Evolutionary conservation across 371 early-diverging fungal genomes (phyloP).

Genomic region (Mortierella sp.): DNA sequence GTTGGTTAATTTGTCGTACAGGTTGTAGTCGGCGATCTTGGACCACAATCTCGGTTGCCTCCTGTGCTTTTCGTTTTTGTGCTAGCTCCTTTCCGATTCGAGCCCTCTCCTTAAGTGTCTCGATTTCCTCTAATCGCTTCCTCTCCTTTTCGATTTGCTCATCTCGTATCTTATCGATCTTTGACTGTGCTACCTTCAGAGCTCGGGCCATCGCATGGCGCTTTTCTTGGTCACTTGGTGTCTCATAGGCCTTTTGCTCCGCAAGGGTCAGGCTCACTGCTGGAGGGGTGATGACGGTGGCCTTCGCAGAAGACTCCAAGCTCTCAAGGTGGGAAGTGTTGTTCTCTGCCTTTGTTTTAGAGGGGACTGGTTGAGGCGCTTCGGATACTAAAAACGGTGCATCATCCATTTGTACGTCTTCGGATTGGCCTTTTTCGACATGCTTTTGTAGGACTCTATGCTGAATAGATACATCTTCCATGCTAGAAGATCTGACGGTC

Average conservation of each 20-base stretch:
- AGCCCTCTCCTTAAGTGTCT: conserved; percentile 31
- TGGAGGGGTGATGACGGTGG: not conserved
- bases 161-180: conserved; percentile 19
- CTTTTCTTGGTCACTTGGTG: conserved; percentile 27
- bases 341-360: not conserved
- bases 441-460: not conserved
- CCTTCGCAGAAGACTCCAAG: not conserved
- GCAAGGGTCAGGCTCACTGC: not conserved
- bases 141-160: conserved; percentile 23
- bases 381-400: not conserved
- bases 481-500: too few species aligned
- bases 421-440: not conserved
- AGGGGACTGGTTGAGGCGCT: too few species aligned
- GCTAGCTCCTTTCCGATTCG: conserved; percentile 30
- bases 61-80: conserved; percentile 29
- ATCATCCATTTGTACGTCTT: conserved; percentile 21
- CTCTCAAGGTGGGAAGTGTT: not conserved
- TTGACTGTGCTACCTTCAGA: conserved; percentile 16
- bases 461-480: not conserved
- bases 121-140: conserved; percentile 24
- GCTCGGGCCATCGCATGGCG: conserved; percentile 18
- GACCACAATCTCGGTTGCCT: conserved; percentile 17
- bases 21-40: conserved; percentile 50
- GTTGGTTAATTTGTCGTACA: conserved; percentile 45
- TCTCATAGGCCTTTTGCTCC: conserved; percentile 14